phyloP scores from a whole-genome alignment of 2,329 filamentous ascomycete genomes.

The Fonsecaea erecta region DNA sequence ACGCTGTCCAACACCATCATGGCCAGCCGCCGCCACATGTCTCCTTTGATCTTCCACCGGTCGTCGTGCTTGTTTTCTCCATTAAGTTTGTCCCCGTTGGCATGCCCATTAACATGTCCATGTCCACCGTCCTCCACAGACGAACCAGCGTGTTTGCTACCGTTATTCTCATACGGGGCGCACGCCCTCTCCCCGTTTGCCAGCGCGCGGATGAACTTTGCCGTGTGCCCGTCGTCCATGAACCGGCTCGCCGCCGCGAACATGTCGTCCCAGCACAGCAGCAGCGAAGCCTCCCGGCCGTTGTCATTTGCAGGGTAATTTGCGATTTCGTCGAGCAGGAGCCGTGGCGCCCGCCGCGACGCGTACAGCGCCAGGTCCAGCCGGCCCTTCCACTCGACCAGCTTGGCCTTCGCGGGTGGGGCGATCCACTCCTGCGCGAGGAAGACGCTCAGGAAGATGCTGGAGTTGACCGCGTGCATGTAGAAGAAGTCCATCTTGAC shows the following conservation, averaged over 20 bases:
- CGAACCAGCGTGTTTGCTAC: not conserved
- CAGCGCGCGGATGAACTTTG: slow-evolving; percentile 15
- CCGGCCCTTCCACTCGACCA: slow-evolving; percentile 14
- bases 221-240: slow-evolving; percentile 14
- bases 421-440: slow-evolving; percentile 9
- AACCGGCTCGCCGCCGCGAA: not conserved
- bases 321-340: slow-evolving; percentile 10
- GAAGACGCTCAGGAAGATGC: slow-evolving; percentile 7
- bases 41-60: slow-evolving; percentile 8
- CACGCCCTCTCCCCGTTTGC: slow-evolving; percentile 9
- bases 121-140: not conserved
- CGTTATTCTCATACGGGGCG: not conserved
- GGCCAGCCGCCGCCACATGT: slow-evolving; percentile 8
- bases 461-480: slow-evolving; percentile 14
- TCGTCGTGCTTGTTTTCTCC: not conserved
- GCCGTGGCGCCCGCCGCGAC: not conserved
- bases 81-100: not conserved
- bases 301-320: not conserved
- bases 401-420: not conserved
- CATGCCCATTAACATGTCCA: not conserved
- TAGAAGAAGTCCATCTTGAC: slow-evolving; percentile 18
- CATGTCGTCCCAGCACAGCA: slow-evolving; percentile 1
- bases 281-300: not conserved
- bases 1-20: slow-evolving; percentile 15
- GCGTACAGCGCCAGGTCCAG: slow-evolving; percentile 13